Evolutionary conservation across 192 early-diverging fungal genomes (phyloP).

Genomic region (Nowakowskiella sp.): DNA sequence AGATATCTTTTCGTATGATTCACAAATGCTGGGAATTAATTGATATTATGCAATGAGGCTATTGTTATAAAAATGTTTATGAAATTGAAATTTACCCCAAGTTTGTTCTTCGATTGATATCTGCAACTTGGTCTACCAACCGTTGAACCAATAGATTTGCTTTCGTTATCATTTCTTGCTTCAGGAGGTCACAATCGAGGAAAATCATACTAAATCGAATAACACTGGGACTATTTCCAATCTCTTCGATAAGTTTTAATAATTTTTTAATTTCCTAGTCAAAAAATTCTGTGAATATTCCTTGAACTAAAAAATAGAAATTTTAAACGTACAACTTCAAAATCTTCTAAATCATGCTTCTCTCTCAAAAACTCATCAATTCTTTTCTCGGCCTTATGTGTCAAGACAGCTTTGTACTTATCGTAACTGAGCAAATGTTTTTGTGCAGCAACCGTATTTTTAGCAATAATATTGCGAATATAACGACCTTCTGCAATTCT

Average conservation of each 20-base stretch:
- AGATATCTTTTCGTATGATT: constrained; percentile 52
- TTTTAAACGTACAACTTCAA: constrained; percentile 31
- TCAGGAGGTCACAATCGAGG: constrained; percentile 51
- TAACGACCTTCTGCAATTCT: constrained; percentile 45
- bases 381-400: constrained; percentile 55
- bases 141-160: constrained; percentile 50
- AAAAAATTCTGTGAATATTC: not conserved
- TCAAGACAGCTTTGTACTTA: constrained; percentile 54
- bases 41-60: too few species aligned
- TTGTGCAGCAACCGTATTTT: constrained; percentile 52
- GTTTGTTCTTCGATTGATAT: constrained; percentile 50
- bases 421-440: constrained; percentile 53
- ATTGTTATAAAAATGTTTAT: constrained; percentile 5
- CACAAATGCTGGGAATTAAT: constrained; percentile 37
- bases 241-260: constrained; percentile 48
- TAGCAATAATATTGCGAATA: constrained; percentile 39
- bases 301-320: constrained; percentile 9
- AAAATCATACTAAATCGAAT: constrained; percentile 52
- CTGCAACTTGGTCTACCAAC: constrained; percentile 53
- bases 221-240: constrained; percentile 36
- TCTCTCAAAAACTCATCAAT: constrained; percentile 59
- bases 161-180: constrained; percentile 45
- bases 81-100: constrained; percentile 20
- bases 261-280: constrained; percentile 57
- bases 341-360: constrained; percentile 55